Conservation (phyloP, 768 basidiomycete species). For the Leccinum disarticulatum region DNA sequence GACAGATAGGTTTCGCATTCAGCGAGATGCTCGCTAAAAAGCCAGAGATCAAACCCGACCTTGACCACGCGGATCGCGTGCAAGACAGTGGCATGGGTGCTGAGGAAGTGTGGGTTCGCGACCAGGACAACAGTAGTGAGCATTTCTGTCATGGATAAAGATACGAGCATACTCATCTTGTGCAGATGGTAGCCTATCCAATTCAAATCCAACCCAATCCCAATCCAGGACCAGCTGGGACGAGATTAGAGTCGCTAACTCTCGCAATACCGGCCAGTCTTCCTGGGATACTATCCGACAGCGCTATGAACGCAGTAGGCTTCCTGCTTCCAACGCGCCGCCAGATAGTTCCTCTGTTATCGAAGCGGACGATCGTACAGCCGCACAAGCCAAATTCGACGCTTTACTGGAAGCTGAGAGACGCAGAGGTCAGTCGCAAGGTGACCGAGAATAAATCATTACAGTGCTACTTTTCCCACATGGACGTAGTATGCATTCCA, state of each 20-base stretch:
- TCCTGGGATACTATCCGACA: constrained; percentile 72
- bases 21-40: constrained; percentile 23
- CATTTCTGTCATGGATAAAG: neutral
- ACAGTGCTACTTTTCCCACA: neutral
- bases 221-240: constrained; percentile 54
- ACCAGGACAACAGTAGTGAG: constrained; percentile 16
- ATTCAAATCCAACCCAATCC: constrained; percentile 11
- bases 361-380: constrained; percentile 35
- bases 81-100: constrained; percentile 7
- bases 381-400: constrained; percentile 58
- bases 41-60: constrained; percentile 9
- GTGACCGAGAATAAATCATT: constrained; percentile 8
- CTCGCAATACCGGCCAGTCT: constrained; percentile 42
- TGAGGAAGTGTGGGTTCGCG: constrained; percentile 20
- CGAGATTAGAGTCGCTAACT: constrained; percentile 59
- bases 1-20: constrained; percentile 28
- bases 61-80: constrained; percentile 1
- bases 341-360: constrained; percentile 9
- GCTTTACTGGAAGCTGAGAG: constrained; percentile 60
- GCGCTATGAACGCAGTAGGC: constrained; percentile 42
- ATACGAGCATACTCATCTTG: neutral
- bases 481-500: neutral
- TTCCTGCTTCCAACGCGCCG: constrained; percentile 14
- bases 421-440: constrained; percentile 30
- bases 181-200: constrained; percentile 8